Base-by-base conservation (phyloP, 2,329 filamentous ascomycete species). In the Fusarium armeniacum region DNA sequence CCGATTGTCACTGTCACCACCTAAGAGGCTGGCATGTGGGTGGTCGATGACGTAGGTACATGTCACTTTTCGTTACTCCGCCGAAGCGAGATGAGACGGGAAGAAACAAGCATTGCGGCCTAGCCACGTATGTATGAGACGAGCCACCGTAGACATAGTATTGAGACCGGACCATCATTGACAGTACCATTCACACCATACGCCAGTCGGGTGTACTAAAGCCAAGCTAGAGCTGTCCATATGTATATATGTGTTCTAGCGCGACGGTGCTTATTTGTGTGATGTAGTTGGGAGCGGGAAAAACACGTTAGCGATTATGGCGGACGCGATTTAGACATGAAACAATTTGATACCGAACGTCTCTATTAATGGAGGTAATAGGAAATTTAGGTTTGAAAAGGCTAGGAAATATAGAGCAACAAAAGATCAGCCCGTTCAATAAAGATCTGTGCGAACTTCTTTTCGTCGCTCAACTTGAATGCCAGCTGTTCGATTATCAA, bases 11-110 rank as follows among this genome's bases (percentile, higher is more conserved):
- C 32, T 28, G 49, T 9, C 35, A 28, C 33, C 15, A 12, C 9
- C 35, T 52, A 22, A 52, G 49, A 20, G 49, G 49, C 43, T 62
- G 24, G 28, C 20, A 20, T 35, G 49, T 54, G 32, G 22, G 20
- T 26, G 32, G 18, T 35, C 36, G n/a, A 64, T 64, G 61, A 64
- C 59, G 60, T 62, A 62, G 8, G 3, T 8, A 33, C 36, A 8
- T 28, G 49, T 36, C 35, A 52, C 49, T n/a, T 36, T 16, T 32
- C n/a, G 24, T 36, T 30, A 24, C 30, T 22, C 43, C 24, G 7
- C 30, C 18, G 4, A 18, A 51, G 30, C 35, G 35, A 43, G 22
- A 18, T 16, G 16, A 18, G 20, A n/a, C 5, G 1, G 12, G 8
- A 12, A 22, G 5, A 12, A 3, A 6, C 30, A 11, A 30, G 18